Percentiles rank a stretch among this genome's conserved stretches.
phyloP scores from a whole-genome alignment of 331 rosid genomes.

The Cydonia oblonga region DNA sequence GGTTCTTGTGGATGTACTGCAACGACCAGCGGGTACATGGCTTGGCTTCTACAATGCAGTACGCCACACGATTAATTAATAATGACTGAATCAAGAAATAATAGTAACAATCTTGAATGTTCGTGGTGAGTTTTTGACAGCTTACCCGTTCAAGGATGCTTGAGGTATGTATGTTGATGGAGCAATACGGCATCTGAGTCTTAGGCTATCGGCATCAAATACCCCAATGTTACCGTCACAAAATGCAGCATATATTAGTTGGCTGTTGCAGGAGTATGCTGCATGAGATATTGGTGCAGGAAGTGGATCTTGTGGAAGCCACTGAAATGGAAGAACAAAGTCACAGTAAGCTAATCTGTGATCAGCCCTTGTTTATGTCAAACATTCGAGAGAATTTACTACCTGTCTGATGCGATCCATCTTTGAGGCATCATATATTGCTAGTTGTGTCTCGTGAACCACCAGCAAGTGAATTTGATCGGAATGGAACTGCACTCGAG shows the following conservation, averaged over 20 bases:
- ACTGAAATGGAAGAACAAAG: constrained; percentile 39
- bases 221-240: constrained; percentile 75
- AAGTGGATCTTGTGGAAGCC: constrained; percentile 81
- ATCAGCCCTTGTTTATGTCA: neutral
- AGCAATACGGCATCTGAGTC: constrained; percentile 72
- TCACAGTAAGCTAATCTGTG: neutral
- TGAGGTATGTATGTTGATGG: constrained; percentile 51
- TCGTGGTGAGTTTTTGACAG: neutral
- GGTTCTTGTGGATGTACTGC: constrained; percentile 74
- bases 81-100: neutral
- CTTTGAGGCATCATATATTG: constrained; percentile 71
- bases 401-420: constrained; percentile 81
- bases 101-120: neutral
- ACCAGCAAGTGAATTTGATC: constrained; percentile 68
- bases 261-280: constrained; percentile 74
- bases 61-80: neutral
- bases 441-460: constrained; percentile 71
- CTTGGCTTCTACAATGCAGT: constrained; percentile 45
- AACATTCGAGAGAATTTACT: constrained; percentile 7
- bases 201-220: constrained; percentile 71
- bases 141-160: constrained; percentile 54
- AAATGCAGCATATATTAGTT: constrained; percentile 52
- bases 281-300: constrained; percentile 69
- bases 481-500: constrained; percentile 65
- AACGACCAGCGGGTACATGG: constrained; percentile 52